A percentile compares a stretch with the other conserved stretches of the same genome.
phyloP scores from a whole-genome alignment of 1,284 basidiomycete genomes.

The Ceratobasidium sp. region DNA sequence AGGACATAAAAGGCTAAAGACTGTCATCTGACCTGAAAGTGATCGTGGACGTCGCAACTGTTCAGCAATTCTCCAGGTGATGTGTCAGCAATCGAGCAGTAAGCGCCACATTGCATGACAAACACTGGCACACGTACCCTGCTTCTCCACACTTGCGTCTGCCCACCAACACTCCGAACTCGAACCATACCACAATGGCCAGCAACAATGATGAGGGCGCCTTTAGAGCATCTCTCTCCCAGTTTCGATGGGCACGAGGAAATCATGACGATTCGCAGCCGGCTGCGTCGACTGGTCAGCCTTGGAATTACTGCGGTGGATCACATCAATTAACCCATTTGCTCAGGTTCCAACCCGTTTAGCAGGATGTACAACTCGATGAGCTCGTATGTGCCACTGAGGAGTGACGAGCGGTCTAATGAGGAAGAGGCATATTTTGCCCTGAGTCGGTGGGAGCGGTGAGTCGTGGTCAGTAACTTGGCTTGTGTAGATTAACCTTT shows the following conservation, averaged over 20 bases:
- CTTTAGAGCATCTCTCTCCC: constrained; percentile 39
- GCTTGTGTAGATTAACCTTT: too few species aligned
- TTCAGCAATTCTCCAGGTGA: too few species aligned
- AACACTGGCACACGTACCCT: background rate
- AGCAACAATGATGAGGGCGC: constrained; percentile 32
- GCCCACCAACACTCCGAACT: too few species aligned
- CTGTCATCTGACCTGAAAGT: too few species aligned
- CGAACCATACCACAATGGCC: background rate
- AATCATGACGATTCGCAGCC: constrained; percentile 72
- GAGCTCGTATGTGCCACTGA: constrained; percentile 86
- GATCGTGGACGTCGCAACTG: background rate
- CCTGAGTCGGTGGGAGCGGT: constrained; percentile 89
- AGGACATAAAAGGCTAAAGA: background rate
- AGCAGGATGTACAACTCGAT: constrained; percentile 47
- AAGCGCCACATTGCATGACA: too few species aligned
- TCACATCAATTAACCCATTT: constrained; percentile 69
- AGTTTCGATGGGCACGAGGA: constrained; percentile 86
- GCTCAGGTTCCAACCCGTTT: constrained; percentile 62
- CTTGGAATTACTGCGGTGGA: constrained; percentile 43
- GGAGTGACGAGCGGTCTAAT: constrained; percentile 73
- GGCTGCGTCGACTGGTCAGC: constrained; percentile 48
- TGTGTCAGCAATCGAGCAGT: too few species aligned
- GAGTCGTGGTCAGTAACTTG: constrained; percentile 44
- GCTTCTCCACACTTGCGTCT: background rate
- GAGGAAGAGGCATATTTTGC: constrained; percentile 98